phyloP scores from a whole-genome alignment of 1,139 yeast species.

The Kodamaea sp. region DNA sequence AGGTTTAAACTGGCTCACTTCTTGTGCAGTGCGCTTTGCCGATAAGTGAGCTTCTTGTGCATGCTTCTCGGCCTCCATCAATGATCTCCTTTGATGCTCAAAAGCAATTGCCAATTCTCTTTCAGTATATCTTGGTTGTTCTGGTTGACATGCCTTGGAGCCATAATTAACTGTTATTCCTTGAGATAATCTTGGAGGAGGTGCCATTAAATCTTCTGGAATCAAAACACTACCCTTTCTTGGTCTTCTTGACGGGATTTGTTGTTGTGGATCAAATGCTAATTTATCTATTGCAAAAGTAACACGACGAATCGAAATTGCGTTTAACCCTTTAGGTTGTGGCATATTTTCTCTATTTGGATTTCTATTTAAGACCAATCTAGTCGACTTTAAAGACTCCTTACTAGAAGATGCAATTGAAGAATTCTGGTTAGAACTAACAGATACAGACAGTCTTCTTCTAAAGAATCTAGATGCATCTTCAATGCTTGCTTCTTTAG shows the following conservation, averaged over 20 bases:
- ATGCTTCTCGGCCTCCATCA: constrained; percentile 63
- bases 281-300: constrained; percentile 71
- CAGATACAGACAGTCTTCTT: background rate
- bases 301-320: constrained; percentile 56
- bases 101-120: constrained; percentile 52
- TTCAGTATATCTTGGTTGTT: constrained; percentile 42
- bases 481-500: too few species aligned
- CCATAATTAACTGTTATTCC: constrained; percentile 53
- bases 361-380: constrained; percentile 48
- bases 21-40: constrained; percentile 64
- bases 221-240: constrained; percentile 74
- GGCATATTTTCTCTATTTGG: constrained; percentile 35
- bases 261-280: constrained; percentile 85
- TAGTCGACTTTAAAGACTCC: constrained; percentile 1
- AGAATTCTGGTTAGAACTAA: background rate
- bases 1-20: constrained; percentile 46
- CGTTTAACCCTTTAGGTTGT: constrained; percentile 31
- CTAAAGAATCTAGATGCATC: background rate
- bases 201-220: constrained; percentile 64
- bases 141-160: constrained; percentile 8
- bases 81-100: constrained; percentile 53
- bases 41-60: constrained; percentile 72
- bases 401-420: constrained; percentile 1
- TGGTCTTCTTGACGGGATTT: constrained; percentile 86
- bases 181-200: constrained; percentile 59